phyloP scores from a whole-genome alignment of 2,329 filamentous ascomycete species.

The Aspergillus vadensis region DNA sequence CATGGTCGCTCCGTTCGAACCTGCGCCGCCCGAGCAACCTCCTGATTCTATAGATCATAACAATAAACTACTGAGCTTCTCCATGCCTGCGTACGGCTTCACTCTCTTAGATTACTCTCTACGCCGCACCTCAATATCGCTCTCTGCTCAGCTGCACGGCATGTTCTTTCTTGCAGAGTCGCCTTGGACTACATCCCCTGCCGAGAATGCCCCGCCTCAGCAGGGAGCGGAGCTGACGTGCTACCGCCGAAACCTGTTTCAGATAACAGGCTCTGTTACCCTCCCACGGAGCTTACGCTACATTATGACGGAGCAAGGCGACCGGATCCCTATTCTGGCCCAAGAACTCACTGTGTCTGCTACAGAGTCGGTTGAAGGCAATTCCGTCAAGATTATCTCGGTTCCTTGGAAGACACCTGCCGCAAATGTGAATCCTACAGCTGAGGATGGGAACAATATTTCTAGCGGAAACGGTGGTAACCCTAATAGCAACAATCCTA shows the following conservation, averaged over 20 bases:
- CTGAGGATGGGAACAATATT: conserved; percentile 30
- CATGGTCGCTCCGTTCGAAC: conserved; percentile 47
- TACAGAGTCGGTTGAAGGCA: conserved; percentile 91
- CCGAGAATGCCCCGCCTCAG: conserved; percentile 58
- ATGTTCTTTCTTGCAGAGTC: conserved; percentile 71
- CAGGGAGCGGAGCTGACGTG: conserved; percentile 74
- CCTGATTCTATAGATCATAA: conserved; percentile 64
- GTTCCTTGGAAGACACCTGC: conserved; percentile 97
- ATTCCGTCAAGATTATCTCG: conserved; percentile 88
- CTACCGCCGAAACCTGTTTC: conserved; percentile 93
- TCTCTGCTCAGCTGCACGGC: conserved; percentile 65
- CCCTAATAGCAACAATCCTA: conserved; percentile 29
- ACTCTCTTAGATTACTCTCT: conserved; percentile 62
- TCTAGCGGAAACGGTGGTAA: conserved; percentile 25
- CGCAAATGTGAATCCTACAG: conserved; percentile 61
- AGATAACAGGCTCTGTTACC: conserved; percentile 87
- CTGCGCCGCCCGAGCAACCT: conserved; percentile 48
- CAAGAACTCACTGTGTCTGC: conserved; percentile 89
- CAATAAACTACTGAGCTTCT: conserved; percentile 74
- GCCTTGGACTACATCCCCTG: conserved; percentile 60
- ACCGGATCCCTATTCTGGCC: conserved; percentile 76
- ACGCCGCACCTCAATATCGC: conserved; percentile 57
- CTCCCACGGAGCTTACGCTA: conserved; percentile 76
- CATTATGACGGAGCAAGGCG: conserved; percentile 79
- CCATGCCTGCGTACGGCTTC: conserved; percentile 62